Conservation (phyloP, 2,329 filamentous ascomycete genomes). For the Massarina eburnea region DNA sequence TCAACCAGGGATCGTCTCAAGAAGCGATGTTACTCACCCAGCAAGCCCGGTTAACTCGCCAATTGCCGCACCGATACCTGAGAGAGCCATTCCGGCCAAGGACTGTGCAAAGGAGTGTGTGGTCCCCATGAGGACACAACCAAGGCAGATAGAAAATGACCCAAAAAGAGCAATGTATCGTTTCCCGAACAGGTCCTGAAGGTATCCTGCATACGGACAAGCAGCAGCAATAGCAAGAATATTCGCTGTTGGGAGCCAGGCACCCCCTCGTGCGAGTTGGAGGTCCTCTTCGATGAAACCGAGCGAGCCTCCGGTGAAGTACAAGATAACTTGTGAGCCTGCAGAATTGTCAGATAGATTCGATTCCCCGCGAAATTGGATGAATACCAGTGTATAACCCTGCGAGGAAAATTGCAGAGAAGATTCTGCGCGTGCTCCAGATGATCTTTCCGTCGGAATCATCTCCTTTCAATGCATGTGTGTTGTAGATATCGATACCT, state of each 20-base stretch:
- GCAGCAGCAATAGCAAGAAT: conserved; percentile 39
- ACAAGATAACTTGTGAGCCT: conserved; percentile 40
- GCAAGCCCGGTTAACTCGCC: conserved; percentile 39
- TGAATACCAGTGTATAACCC: conserved; percentile 40
- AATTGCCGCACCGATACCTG: conserved; percentile 37
- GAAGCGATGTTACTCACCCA: conserved; percentile 22
- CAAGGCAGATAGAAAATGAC: conserved; percentile 31
- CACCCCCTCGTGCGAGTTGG: conserved; percentile 19
- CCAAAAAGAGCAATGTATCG: conserved; percentile 40
- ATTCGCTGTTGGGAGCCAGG: conserved; percentile 40
- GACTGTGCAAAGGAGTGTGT: conserved; percentile 36
- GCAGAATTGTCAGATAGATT: conserved; percentile 8
- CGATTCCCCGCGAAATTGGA: not conserved
- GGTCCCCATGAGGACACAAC: conserved; percentile 31
- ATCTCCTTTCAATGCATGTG: conserved; percentile 43
- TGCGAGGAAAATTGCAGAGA: conserved; percentile 41
- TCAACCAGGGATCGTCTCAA: not conserved
- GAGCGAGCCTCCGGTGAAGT: conserved; percentile 37
- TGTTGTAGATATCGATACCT: conserved; percentile 40
- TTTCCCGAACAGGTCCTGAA: conserved; percentile 40
- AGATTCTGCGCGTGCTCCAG: conserved; percentile 38
- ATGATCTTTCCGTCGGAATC: conserved; percentile 44
- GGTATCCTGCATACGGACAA: conserved; percentile 39
- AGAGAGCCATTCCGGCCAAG: conserved; percentile 37
- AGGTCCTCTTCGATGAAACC: conserved; percentile 34